Base-by-base conservation (phyloP, 2,329 filamentous ascomycete genomes). In the Mycosphaerelloides madeirae region DNA sequence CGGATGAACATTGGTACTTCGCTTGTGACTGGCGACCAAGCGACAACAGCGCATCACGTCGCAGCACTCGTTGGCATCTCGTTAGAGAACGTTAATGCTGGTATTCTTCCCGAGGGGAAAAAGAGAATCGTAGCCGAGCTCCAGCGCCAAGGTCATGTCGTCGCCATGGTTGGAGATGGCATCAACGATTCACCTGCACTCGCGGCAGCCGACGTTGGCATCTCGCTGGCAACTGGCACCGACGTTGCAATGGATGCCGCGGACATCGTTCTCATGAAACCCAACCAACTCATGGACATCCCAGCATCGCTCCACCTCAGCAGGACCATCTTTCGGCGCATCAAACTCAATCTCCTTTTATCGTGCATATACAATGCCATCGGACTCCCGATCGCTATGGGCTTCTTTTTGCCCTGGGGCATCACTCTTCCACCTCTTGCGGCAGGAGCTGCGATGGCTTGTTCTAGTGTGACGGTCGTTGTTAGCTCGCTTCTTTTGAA, bases 171-270 rank as follows among this genome's bases (percentile, higher is more conserved):
- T 12, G 90, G 93, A 41, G 93, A 98, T 65, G 93, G 93, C 32
- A 96, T 98, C 77, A 98, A 98, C 68, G 93, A 98, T 71, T 95
- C 89, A 0, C 93, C 93, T 0, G 93, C 93, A 1, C 80, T 98
- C 9, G 93, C 89, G 0, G 95, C 89, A 0, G 90, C 93, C 9
- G 83, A 95, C 56, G 82, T 97, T 20, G 93, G 93, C 52, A 95
- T 98, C 55, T 90, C 90, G 46, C 87, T 98, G 67, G 79, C 87
- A 4, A 89, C 84, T 6, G 93, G 93, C 44, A 97, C 93, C 0
- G 93, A 97, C 63, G 91, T 98, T 1, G 93, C 93, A 38, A 95
- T 98, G 81, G 93, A 97, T 70, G 93, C 93, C 1, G 93, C 93
- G 0, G 89, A 95, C 59, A 81, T 98, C 14, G 93, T 98, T 13